Conservation (phyloP, 768 basidiomycete species). For the Pleurotus tuber-regium region DNA sequence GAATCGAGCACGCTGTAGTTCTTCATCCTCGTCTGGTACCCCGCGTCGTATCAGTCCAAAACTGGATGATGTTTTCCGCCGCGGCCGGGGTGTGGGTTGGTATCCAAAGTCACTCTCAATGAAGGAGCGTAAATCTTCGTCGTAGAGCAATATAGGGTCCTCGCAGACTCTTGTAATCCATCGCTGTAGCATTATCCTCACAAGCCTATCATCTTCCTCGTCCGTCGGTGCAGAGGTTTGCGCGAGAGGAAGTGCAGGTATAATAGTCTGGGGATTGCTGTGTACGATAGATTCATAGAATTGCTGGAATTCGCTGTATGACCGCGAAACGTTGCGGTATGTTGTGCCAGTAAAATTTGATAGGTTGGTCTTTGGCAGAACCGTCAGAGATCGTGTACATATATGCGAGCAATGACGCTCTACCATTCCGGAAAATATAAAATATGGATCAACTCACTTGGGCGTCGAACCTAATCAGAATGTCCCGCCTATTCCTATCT, state of each 20-base stretch:
- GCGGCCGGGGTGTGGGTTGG: slow-evolving; percentile 76
- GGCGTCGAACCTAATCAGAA: slow-evolving; percentile 91
- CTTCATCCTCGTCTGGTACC: slow-evolving; percentile 94
- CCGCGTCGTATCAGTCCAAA: slow-evolving; percentile 76
- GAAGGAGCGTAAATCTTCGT: slow-evolving; percentile 93
- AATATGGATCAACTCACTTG: slow-evolving; percentile 57
- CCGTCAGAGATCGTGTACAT: slow-evolving; percentile 3
- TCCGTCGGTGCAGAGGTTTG: slow-evolving; percentile 97
- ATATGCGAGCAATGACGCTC: too few relatives aligned
- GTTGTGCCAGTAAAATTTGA: slow-evolving; percentile 86
- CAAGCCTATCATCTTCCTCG: slow-evolving; percentile 96
- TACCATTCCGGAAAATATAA: too few relatives aligned
- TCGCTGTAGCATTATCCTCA: slow-evolving; percentile 91
- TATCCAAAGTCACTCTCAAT: slow-evolving; percentile 98
- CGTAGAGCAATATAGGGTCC: slow-evolving; percentile 81
- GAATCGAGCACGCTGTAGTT: slow-evolving; percentile 84
- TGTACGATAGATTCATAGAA: slow-evolving; percentile 89
- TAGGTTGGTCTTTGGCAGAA: slow-evolving; percentile 74
- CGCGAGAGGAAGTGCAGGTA: slow-evolving; percentile 93
- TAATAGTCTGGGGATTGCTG: slow-evolving; percentile 93
- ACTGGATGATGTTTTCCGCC: slow-evolving; percentile 69
- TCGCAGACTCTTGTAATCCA: slow-evolving; percentile 95
- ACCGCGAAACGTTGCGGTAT: slow-evolving; percentile 93
- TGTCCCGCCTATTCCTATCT: slow-evolving; percentile 93
- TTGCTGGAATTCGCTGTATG: slow-evolving; percentile 91